phyloP scores from a whole-genome alignment of 1,284 basidiomycete genomes.

The Malassezia dermatis region DNA sequence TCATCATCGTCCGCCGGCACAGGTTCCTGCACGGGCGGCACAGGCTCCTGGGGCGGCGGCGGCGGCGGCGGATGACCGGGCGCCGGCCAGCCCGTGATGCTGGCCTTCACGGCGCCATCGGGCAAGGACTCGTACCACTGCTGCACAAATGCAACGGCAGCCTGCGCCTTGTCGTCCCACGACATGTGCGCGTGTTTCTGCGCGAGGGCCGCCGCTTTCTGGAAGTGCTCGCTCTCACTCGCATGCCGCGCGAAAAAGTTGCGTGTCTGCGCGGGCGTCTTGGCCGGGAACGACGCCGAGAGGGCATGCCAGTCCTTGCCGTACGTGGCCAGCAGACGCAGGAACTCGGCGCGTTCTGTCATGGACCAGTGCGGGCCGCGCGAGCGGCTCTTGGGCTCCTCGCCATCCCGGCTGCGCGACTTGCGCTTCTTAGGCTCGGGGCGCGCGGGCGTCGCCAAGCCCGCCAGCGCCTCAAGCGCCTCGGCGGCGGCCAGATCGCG shows the following conservation, averaged over 20 bases:
- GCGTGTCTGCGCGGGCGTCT: slow-evolving; percentile 67
- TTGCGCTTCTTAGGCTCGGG: slow-evolving; percentile 5
- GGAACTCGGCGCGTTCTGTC: slow-evolving; percentile 54
- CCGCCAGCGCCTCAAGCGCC: slow-evolving; percentile 47
- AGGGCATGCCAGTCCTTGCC: slow-evolving; percentile 68
- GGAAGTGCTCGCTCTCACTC: slow-evolving; percentile 35
- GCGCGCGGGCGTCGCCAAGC: slow-evolving; percentile 7
- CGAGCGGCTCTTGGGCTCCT: slow-evolving; percentile 12
- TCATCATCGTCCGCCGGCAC: slow-evolving; percentile 10
- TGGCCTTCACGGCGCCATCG: slow-evolving; percentile 1
- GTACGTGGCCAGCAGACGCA: slow-evolving; percentile 58
- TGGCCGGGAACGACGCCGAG: slow-evolving; percentile 62
- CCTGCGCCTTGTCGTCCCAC: slow-evolving; percentile 16
- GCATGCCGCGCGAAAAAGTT: slow-evolving; percentile 55
- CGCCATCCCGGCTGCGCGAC: not conserved
- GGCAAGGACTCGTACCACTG: slow-evolving; percentile 11
- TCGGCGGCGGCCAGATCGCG: slow-evolving; percentile 49
- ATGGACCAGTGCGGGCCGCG: slow-evolving; percentile 53
- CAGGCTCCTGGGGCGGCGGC: not conserved
- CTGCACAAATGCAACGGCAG: slow-evolving; percentile 8
- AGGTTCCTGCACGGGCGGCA: not conserved
- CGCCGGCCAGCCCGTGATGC: slow-evolving; percentile 8
- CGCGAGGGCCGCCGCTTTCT: slow-evolving; percentile 29
- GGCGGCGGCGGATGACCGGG: not conserved
- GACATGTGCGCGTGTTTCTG: slow-evolving; percentile 26